A percentile compares a stretch with the other conserved stretches of the same genome.
phyloP scores from a whole-genome alignment of 179 eudicot species.

The Dionaea muscipula region DNA sequence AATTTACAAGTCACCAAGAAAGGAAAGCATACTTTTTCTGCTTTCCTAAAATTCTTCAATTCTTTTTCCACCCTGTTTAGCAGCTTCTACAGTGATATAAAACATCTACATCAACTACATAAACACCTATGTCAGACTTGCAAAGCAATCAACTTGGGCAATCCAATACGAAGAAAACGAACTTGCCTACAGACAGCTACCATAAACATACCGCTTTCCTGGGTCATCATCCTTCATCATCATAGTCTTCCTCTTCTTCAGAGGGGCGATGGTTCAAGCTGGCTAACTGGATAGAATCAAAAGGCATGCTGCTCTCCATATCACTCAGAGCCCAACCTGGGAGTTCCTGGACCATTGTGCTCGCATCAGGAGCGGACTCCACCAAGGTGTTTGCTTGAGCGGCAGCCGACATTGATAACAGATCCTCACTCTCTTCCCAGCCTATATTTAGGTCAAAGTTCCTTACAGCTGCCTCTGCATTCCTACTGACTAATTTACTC shows the following conservation, averaged over 20 bases:
- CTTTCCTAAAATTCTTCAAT: too few relatives aligned
- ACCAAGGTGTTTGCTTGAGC: slow-evolving; percentile 6
- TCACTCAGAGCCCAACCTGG: slow-evolving; percentile 42
- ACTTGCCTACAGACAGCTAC: too few relatives aligned
- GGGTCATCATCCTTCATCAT: slow-evolving; percentile 17
- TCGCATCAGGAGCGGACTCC: slow-evolving; percentile 13
- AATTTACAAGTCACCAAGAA: too few relatives aligned
- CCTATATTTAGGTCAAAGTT: slow-evolving; percentile 37
- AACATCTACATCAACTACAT: too few relatives aligned
- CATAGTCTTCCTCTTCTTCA: slow-evolving; percentile 37
- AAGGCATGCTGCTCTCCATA: slow-evolving; percentile 33
- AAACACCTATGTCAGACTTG: too few relatives aligned
- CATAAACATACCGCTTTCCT: too few relatives aligned
- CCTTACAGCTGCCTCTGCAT: slow-evolving; percentile 12
- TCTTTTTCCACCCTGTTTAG: too few relatives aligned
- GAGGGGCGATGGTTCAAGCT: slow-evolving; percentile 25
- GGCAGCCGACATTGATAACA: slow-evolving; percentile 7
- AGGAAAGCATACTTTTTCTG: too few relatives aligned
- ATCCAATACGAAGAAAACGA: too few relatives aligned
- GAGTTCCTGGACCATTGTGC: slow-evolving; percentile 21
- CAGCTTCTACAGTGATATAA: too few relatives aligned
- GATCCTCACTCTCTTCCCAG: slow-evolving; percentile 22
- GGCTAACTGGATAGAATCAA: slow-evolving; percentile 33
- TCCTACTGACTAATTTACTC: not conserved
- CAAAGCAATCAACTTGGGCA: too few relatives aligned